Base-by-base conservation (phyloP, 164 flowering plant genomes). In the Stephania cephalantha region DNA sequence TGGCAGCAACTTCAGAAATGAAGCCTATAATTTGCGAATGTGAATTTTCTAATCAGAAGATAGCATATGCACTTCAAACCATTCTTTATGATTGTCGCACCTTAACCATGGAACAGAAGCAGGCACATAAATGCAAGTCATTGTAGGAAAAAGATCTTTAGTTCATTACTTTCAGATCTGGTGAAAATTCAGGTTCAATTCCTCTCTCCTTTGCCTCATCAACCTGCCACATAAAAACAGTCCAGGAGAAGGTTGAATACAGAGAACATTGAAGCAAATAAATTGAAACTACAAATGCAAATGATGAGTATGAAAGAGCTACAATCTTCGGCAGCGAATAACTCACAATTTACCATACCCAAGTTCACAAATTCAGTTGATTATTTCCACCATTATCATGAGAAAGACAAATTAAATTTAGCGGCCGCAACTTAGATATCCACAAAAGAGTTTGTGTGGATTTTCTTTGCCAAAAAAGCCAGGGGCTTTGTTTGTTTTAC, bases 181-280 rank as follows among this genome's bases (percentile, higher is more conserved):
- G 94, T 30, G 86, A 85, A 80, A 93, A 92, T 81, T 89, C 99
- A 55, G 80, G 61, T 75, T 95, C 98, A 77, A 89, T 73, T 44
- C 98, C 97, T 73, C 78, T 90, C 77, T 86, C 90, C 76, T 85
- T 87, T 71, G 92, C 90, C 73, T 90, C 97, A 84, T 93, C 99
- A 73, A 84, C 66, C 95, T 92, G 78, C 52, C 73, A 78, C 31
- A 22, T 66, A 72, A 68, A 15, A 18, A 73, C 7, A 2, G 29
- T 18, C 35, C 71, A 79, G 71, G 53, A 70, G 22, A 61, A 61
- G 25, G 42, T 5, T 61, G 9, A 61, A 18, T 61, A 61, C 20
- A 61, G 20, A 61, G 25, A 9, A 50, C 15, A 50, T 8, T 29
- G 20, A 3, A 61, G 66, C n/a, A 61, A 17, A 61, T 20, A 61